Evolutionary conservation across 176 grass and related monocot genomes (phyloP), one percentile per base, ranked within the genome.

Genomic region (Aegilops bicornis): DNA sequence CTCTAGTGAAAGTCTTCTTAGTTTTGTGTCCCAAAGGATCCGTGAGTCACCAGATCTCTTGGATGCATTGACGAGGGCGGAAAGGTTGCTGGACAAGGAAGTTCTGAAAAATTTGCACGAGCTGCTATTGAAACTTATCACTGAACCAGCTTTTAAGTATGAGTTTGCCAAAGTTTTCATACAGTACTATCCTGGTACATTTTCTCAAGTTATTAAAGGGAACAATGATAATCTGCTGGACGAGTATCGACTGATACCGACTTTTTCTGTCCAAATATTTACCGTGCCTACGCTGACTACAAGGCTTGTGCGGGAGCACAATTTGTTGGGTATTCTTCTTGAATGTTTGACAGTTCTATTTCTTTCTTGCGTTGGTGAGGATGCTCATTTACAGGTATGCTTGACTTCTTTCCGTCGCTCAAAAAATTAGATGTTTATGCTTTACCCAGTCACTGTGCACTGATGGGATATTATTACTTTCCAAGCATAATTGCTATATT

Each of bases 221-320:
- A 79, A 71, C 16, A 91, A 56, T 36, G 89, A 92, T 79, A 69
- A 80, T 8, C 63, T 79, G 25, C 69, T 88, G 67, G 97, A 94
- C 22, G 85, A 89, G 1, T 97, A 93, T 80, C 90, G 86, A 25
- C 60, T 99, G 67, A 50, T 99, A 81, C 62, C 58, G 76, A 93
- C 77, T 24, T 97, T 99, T 59, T 93, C 97, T 50, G 97, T 99
- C 68, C 97, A 99, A 89, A 97, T 99, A 89, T 99, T 99, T 81
- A 99, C 97, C 33, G 97, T 99, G 62, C 85, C 90, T 64, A 90
- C 87, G 15, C 67, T 99, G 77, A 95, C 92, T 66, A 48, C 84
- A 64, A 90, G 90, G 73, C 92, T 99, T 84, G 97, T 99, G 32
- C 85, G 80, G 0, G 97, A 99, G 67, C 87, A 93, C 65, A 80